Percentiles rank a stretch among this genome's conserved stretches.
Conservation (phyloP, 164 flowering plant species). For the Chimonanthus salicifolius region DNA sequence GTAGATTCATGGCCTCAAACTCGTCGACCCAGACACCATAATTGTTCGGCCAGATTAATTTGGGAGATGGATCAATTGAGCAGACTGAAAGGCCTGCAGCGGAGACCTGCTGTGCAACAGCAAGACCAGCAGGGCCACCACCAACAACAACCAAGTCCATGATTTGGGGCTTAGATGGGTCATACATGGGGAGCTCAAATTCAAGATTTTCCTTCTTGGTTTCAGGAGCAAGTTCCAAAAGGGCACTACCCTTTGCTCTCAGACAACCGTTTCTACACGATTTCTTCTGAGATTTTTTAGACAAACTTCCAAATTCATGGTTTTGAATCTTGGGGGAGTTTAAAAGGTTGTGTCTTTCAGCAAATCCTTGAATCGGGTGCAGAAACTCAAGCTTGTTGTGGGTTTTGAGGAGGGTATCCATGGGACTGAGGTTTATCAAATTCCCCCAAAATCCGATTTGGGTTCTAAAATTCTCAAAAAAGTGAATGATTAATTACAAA, state of each 20-base stretch:
- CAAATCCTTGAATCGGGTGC: conserved; percentile 47
- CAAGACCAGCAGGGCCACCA: conserved; percentile 95
- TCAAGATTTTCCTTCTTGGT: conserved; percentile 78
- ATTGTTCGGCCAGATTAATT: conserved; percentile 83
- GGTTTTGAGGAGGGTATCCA: conserved; percentile 74
- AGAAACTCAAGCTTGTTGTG: conserved; percentile 57
- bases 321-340: conserved; percentile 34
- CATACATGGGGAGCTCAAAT: conserved; percentile 78
- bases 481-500: not conserved
- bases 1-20: conserved; percentile 88
- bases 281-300: conserved; percentile 24
- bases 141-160: conserved; percentile 86
- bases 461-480: not conserved
- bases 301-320: conserved; percentile 27
- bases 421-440: conserved; percentile 9
- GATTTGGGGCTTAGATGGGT: conserved; percentile 58
- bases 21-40: conserved; percentile 99
- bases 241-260: conserved; percentile 49
- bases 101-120: conserved; percentile 88
- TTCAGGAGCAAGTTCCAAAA: conserved; percentile 84
- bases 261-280: conserved; percentile 25
- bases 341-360: conserved; percentile 34
- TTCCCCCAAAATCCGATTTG: not conserved
- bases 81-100: conserved; percentile 87
- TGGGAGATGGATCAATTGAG: conserved; percentile 79